phyloP scores from a whole-genome alignment of 768 basidiomycete species.

The Hygrocybe coccinea region DNA sequence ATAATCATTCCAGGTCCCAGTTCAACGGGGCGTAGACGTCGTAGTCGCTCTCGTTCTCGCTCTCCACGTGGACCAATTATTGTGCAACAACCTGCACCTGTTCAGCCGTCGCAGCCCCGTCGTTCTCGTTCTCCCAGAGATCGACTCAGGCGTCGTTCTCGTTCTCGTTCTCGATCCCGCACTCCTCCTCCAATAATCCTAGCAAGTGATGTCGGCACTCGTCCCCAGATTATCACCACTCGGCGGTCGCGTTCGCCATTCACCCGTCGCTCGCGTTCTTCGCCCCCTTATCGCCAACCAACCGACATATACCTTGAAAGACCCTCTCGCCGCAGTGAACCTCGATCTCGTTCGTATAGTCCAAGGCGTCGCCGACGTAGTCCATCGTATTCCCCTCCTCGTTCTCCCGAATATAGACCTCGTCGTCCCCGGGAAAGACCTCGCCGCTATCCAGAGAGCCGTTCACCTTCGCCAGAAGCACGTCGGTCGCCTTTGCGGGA shows the following conservation, averaged over 20 bases:
- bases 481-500: neutral
- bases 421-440: no score
- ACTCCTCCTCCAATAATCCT: neutral
- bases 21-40: constrained; percentile 2
- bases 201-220: neutral
- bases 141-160: no score
- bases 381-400: constrained; percentile 14
- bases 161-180: neutral
- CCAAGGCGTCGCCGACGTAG: constrained; percentile 15
- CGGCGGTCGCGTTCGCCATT: neutral
- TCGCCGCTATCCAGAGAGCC: neutral
- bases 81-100: constrained; percentile 5
- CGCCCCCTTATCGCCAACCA: neutral
- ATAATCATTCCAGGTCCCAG: neutral
- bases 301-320: neutral
- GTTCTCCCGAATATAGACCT: constrained; percentile 16
- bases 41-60: constrained; percentile 22
- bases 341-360: constrained; percentile 16
- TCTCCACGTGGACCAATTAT: constrained; percentile 10
- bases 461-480: neutral
- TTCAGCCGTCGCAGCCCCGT: constrained; percentile 11
- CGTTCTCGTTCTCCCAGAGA: neutral
- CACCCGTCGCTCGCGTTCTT: neutral
- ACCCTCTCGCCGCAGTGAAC: neutral
- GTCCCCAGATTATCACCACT: neutral